Conservation (phyloP, 306 rosid species). For the Prinsepia uniflora region DNA sequence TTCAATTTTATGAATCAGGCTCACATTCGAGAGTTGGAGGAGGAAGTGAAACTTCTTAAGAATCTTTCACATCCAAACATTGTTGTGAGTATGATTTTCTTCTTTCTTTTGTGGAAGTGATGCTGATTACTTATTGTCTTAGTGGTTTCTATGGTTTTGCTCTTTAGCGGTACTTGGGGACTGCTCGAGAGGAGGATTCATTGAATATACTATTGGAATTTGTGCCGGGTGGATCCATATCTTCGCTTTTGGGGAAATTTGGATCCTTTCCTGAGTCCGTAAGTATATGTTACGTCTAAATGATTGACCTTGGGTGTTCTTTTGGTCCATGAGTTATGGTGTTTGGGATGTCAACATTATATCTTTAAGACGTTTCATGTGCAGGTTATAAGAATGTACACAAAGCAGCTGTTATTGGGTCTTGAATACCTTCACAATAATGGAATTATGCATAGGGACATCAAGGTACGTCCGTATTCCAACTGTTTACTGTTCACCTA, state of each 20-base stretch:
- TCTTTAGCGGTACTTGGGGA: slow-evolving; percentile 77
- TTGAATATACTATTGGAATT: slow-evolving; percentile 86
- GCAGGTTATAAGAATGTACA: slow-evolving; percentile 83
- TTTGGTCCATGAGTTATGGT: no score
- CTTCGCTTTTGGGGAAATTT: slow-evolving; percentile 81
- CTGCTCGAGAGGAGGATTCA: slow-evolving; percentile 81
- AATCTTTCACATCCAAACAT: slow-evolving; percentile 87
- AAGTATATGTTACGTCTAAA: slow-evolving; percentile 38
- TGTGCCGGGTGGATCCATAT: slow-evolving; percentile 93
- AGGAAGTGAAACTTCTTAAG: slow-evolving; percentile 85
- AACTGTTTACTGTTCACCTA: slow-evolving; percentile 3
- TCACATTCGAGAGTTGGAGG: slow-evolving; percentile 82
- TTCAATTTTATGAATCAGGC: slow-evolving; percentile 43
- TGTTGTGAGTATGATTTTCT: slow-evolving; percentile 55
- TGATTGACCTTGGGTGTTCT: not conserved
- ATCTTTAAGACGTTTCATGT: slow-evolving; percentile 5
- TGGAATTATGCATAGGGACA: slow-evolving; percentile 89
- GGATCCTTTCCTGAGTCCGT: slow-evolving; percentile 93
- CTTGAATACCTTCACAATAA: slow-evolving; percentile 86
- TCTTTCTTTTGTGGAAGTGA: slow-evolving; percentile 10
- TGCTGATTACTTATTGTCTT: slow-evolving; percentile 13
- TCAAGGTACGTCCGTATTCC: slow-evolving; percentile 51
- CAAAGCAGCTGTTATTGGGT: slow-evolving; percentile 78
- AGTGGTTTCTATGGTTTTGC: not conserved
- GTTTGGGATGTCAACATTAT: slow-evolving; percentile 7